Percentiles rank a stretch among this genome's conserved stretches.
Evolutionary conservation across 768 basidiomycete genomes (phyloP).

Genomic region (Russula ochroleuca): DNA sequence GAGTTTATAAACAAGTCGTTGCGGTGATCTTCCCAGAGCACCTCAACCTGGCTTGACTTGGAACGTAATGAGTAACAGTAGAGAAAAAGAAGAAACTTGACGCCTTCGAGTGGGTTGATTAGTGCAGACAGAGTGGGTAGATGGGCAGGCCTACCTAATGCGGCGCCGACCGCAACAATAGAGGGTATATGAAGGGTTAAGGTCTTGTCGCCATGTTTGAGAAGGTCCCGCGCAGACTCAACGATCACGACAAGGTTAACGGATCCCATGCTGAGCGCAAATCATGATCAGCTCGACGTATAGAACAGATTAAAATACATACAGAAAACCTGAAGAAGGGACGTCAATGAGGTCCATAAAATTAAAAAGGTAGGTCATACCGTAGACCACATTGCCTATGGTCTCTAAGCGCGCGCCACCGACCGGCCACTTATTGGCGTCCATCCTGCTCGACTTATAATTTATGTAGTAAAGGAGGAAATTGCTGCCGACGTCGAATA

Average conservation of each 20-base stretch:
- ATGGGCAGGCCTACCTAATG: slow-evolving; percentile 55
- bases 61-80: slow-evolving; percentile 79
- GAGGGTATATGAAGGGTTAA: slow-evolving; percentile 76
- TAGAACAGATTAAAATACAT: slow-evolving; percentile 19
- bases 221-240: slow-evolving; percentile 72
- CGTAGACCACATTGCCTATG: slow-evolving; percentile 85
- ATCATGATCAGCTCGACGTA: neutral
- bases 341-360: neutral
- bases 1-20: slow-evolving; percentile 87
- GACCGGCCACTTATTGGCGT: slow-evolving; percentile 86
- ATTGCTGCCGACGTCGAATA: slow-evolving; percentile 82
- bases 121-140: slow-evolving; percentile 9
- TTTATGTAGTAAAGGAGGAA: slow-evolving; percentile 78
- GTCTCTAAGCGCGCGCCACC: slow-evolving; percentile 88
- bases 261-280: slow-evolving; percentile 66
- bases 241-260: slow-evolving; percentile 91
- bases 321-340: slow-evolving; percentile 47
- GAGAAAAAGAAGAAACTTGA: slow-evolving; percentile 82
- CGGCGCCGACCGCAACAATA: slow-evolving; percentile 75
- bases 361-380: slow-evolving; percentile 35
- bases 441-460: slow-evolving; percentile 62
- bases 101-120: slow-evolving; percentile 42
- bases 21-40: slow-evolving; percentile 96
- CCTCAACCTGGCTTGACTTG: slow-evolving; percentile 84
- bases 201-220: slow-evolving; percentile 51